These are phyloP conservation scores for Beverwykella pulmonaria DNA, from an alignment of 495 filamentous ascomycete species.

Conservation along the genomic window DNA sequence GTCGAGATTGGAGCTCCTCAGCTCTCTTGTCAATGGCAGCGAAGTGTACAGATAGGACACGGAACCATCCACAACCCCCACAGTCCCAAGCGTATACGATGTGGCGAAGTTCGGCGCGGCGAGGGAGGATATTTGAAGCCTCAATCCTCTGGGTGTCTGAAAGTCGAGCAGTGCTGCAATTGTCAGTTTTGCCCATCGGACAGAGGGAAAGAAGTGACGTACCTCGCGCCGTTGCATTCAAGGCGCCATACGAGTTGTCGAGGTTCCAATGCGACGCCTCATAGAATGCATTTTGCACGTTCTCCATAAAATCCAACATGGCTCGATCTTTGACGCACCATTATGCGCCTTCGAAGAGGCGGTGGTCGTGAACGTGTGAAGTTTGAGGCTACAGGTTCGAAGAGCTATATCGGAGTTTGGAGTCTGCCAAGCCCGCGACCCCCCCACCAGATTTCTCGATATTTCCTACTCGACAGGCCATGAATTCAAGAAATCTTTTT, in stretches of 20 bases:
- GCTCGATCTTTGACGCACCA: conserved; percentile 15
- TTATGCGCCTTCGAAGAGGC: conserved; percentile 9
- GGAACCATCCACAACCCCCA: conserved; percentile 87
- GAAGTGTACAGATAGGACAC: conserved; percentile 90
- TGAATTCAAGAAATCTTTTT: too few relatives aligned
- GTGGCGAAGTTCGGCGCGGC: conserved; percentile 89
- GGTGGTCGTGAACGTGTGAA: neutral
- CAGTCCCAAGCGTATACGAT: conserved; percentile 81
- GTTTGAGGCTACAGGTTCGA: neutral
- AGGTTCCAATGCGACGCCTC: conserved; percentile 83
- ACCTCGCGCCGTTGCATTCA: conserved; percentile 87
- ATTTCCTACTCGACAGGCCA: too few relatives aligned
- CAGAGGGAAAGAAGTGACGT: conserved; percentile 31
- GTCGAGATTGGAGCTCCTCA: conserved; percentile 61
- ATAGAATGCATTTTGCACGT: conserved; percentile 91
- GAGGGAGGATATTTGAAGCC: conserved; percentile 84
- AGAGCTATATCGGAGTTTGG: neutral
- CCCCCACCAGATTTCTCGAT: too few relatives aligned
- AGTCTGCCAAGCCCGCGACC: conserved; percentile 15
- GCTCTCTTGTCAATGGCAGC: conserved; percentile 61
- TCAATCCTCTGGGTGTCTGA: conserved; percentile 73
- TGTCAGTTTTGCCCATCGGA: conserved; percentile 13
- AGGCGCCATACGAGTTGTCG: conserved; percentile 87
- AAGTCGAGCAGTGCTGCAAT: conserved; percentile 78
- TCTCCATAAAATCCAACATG: conserved; percentile 99